Percentiles rank a stretch among this genome's conserved stretches.
Evolutionary conservation across 306 rosid genomes (phyloP).

Genomic region (Rubus idaeus): DNA sequence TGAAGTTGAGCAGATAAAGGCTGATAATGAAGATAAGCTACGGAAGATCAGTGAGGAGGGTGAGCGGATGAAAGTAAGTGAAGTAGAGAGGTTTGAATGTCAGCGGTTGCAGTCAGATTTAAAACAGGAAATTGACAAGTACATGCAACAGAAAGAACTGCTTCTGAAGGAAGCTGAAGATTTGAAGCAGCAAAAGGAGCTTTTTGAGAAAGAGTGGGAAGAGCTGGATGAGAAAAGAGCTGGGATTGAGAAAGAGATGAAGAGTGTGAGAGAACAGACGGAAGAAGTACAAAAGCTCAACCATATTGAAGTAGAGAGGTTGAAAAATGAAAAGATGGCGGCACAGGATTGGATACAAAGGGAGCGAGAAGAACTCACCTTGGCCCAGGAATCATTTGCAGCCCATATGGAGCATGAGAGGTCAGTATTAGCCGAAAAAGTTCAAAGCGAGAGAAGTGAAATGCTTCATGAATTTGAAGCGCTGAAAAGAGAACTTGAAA

Average conservation of each 20-base stretch:
- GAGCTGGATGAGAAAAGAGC: conserved; percentile 87
- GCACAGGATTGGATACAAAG: conserved; percentile 54
- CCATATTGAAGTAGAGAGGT: conserved; percentile 67
- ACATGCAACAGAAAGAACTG: conserved; percentile 73
- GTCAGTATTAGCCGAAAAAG: conserved; percentile 63
- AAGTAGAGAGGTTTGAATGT: conserved; percentile 76
- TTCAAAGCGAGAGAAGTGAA: conserved; percentile 65
- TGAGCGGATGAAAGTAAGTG: conserved; percentile 60
- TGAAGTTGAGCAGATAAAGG: conserved; percentile 66
- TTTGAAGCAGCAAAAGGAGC: conserved; percentile 78
- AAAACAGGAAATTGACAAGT: conserved; percentile 83
- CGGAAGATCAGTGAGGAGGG: conserved; percentile 64
- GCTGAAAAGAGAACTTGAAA: conserved; percentile 70
- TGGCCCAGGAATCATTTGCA: conserved; percentile 83
- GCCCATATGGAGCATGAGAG: conserved; percentile 75
- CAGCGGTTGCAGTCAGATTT: conserved; percentile 74
- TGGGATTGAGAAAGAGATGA: conserved; percentile 68
- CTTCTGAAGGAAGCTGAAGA: conserved; percentile 88
- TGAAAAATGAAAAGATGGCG: conserved; percentile 63
- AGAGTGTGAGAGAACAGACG: conserved; percentile 53
- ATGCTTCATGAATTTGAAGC: conserved; percentile 74
- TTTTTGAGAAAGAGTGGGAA: conserved; percentile 97
- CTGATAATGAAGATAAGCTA: conserved; percentile 61
- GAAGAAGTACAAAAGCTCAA: conserved; percentile 68
- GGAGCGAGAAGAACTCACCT: conserved; percentile 69